Percentiles rank a stretch among this genome's conserved stretches.
Evolutionary conservation across 306 rosid species (phyloP).

Genomic region (Lithocarpus polystachyus): DNA sequence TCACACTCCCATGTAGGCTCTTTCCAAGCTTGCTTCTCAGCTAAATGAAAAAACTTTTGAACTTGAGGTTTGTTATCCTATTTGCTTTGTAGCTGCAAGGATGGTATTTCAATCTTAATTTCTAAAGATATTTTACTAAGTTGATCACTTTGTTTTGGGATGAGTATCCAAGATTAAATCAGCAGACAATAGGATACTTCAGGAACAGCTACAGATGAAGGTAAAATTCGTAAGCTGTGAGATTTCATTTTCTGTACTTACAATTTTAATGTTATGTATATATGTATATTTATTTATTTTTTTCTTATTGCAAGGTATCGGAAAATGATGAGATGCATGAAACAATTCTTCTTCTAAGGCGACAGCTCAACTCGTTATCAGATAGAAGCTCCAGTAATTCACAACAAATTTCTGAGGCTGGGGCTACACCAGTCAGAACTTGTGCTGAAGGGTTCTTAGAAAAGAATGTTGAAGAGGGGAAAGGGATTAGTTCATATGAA

Average conservation of each 20-base stretch:
- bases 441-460: constrained; percentile 29
- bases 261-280: constrained; percentile 5
- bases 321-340: constrained; percentile 75
- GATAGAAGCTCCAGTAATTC: constrained; percentile 35
- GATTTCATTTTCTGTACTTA: constrained; percentile 11
- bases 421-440: constrained; percentile 9
- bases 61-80: constrained; percentile 69
- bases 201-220: constrained; percentile 78
- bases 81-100: constrained; percentile 17
- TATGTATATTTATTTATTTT: not conserved
- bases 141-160: constrained; percentile 23
- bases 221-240: constrained; percentile 31
- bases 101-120: constrained; percentile 16
- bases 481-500: constrained; percentile 26
- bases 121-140: constrained; percentile 21
- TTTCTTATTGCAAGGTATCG: constrained; percentile 37
- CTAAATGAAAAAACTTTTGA: constrained; percentile 74
- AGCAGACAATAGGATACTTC: constrained; percentile 88
- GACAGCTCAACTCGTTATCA: constrained; percentile 41
- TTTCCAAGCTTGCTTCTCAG: constrained; percentile 65
- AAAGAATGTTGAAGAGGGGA: constrained; percentile 28
- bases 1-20: constrained; percentile 44
- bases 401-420: constrained; percentile 27
- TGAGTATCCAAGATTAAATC: constrained; percentile 65
- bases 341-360: constrained; percentile 61